Evolutionary conservation across 345 rosid genomes (phyloP).

Genomic region (Eutrema yunnanense): DNA sequence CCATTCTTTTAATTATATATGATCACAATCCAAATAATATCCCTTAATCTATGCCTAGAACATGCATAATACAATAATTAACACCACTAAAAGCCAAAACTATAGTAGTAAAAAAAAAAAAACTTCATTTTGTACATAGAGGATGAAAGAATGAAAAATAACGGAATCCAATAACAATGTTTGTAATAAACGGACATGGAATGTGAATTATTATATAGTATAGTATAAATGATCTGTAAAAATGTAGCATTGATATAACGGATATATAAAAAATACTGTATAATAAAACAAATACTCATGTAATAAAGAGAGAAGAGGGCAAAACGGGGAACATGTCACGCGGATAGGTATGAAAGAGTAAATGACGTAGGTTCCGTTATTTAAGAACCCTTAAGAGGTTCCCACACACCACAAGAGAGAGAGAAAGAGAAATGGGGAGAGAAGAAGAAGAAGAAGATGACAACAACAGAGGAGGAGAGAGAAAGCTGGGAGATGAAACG

Average conservation of each 20-base stretch:
- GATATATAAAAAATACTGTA: neutral
- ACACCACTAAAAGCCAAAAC: conserved; percentile 25
- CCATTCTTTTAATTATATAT: neutral
- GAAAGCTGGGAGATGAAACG: conserved; percentile 17
- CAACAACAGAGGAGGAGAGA: conserved; percentile 12
- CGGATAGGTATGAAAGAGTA: conserved; percentile 32
- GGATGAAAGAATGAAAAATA: conserved; percentile 31
- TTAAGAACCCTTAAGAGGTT: conserved; percentile 33
- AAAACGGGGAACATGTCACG: conserved; percentile 40
- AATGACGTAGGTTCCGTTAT: conserved; percentile 40
- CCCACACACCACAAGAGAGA: conserved; percentile 20
- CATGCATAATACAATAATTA: conserved; percentile 22
- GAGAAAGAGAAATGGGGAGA: conserved; percentile 10
- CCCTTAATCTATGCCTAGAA: conserved; percentile 31
- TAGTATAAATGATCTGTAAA: conserved; percentile 24
- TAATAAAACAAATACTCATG: conserved; percentile 3
- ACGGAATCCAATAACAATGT: conserved; percentile 38
- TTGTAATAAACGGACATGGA: conserved; percentile 34
- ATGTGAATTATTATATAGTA: conserved; percentile 25
- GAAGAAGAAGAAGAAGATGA: conserved; percentile 27
- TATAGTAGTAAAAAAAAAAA: neutral
- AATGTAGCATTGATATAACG: conserved; percentile 20
- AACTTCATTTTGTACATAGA: conserved; percentile 2
- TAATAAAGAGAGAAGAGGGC: conserved; percentile 31
- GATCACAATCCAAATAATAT: conserved; percentile 26